Conservation (phyloP, 2,329 filamentous ascomycete genomes). For the Exophiala spinifera region DNA sequence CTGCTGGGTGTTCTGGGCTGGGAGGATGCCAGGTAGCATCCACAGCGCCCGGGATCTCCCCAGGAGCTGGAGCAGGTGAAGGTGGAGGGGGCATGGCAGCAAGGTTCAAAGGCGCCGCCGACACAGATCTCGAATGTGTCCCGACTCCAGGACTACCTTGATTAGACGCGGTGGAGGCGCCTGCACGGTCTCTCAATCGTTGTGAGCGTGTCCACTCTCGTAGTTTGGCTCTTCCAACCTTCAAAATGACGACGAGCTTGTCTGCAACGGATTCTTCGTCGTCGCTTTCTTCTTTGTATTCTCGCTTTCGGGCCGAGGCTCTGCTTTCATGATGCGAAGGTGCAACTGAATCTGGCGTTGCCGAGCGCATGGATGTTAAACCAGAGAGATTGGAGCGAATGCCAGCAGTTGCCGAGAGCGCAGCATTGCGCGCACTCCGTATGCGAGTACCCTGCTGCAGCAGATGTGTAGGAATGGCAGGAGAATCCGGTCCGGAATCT, state of each 20-base stretch:
- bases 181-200: constrained; percentile 49
- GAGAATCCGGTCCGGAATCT: constrained; percentile 83
- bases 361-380: constrained; percentile 62
- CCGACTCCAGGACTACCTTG: constrained; percentile 28
- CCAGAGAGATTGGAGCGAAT: constrained; percentile 71
- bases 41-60: constrained; percentile 38
- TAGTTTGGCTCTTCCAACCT: constrained; percentile 68
- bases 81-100: constrained; percentile 51
- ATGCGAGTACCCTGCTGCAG: constrained; percentile 73
- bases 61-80: constrained; percentile 40
- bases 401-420: constrained; percentile 78
- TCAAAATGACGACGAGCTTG: constrained; percentile 71
- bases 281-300: constrained; percentile 73
- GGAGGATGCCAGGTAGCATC: constrained; percentile 45
- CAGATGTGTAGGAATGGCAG: constrained; percentile 66
- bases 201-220: constrained; percentile 55
- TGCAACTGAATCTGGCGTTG: constrained; percentile 73
- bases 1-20: constrained; percentile 41
- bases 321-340: constrained; percentile 68
- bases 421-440: constrained; percentile 83
- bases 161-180: constrained; percentile 29
- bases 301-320: constrained; percentile 60
- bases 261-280: constrained; percentile 58
- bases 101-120: constrained; percentile 32
- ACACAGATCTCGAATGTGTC: constrained; percentile 35